Conservation (phyloP, 2,329 filamentous ascomycete genomes). For the Colletotrichum shisoi region DNA sequence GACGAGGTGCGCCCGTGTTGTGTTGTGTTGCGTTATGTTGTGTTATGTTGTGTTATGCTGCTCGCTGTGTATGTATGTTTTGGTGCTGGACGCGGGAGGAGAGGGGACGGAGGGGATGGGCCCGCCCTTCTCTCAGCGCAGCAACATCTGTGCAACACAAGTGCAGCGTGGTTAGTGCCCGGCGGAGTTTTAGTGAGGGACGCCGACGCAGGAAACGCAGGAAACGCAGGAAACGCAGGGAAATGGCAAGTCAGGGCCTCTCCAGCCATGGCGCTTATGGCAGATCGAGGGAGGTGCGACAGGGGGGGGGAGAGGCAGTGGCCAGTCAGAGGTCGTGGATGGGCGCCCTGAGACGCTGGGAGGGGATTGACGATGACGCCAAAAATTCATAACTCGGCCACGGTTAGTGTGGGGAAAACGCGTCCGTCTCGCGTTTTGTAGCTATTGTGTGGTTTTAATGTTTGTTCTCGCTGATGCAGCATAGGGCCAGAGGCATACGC, state of each 20-base stretch:
- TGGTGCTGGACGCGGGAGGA: slow-evolving; percentile 6
- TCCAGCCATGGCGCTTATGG: slow-evolving; percentile 35
- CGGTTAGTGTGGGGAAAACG: slow-evolving; percentile 28
- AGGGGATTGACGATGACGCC: slow-evolving; percentile 26
- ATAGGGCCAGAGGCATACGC: not conserved
- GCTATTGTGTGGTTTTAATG: slow-evolving; percentile 5
- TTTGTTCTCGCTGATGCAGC: not conserved
- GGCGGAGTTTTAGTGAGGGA: slow-evolving; percentile 22
- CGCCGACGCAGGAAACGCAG: slow-evolving; percentile 27
- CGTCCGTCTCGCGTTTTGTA: slow-evolving; percentile 32
- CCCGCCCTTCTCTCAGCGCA: not conserved
- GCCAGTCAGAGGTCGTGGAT: slow-evolving; percentile 19
- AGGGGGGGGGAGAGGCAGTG: slow-evolving; percentile 8
- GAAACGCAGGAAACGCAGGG: slow-evolving; percentile 10
- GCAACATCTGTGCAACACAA: slow-evolving; percentile 4
- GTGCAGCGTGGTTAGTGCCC: not conserved
- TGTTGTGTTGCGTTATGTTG: too few relatives aligned
- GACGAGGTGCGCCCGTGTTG: not conserved
- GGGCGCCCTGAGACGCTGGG: slow-evolving; percentile 11
- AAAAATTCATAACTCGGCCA: slow-evolving; percentile 29
- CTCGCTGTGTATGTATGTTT: slow-evolving; percentile 3
- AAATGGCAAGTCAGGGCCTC: slow-evolving; percentile 29
- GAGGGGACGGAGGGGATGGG: not conserved
- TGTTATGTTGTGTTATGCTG: slow-evolving; percentile 7
- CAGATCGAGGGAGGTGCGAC: slow-evolving; percentile 38